Evolutionary conservation across 495 filamentous ascomycete genomes (phyloP).

Genomic region (Hapsidospora chrysogenum): DNA sequence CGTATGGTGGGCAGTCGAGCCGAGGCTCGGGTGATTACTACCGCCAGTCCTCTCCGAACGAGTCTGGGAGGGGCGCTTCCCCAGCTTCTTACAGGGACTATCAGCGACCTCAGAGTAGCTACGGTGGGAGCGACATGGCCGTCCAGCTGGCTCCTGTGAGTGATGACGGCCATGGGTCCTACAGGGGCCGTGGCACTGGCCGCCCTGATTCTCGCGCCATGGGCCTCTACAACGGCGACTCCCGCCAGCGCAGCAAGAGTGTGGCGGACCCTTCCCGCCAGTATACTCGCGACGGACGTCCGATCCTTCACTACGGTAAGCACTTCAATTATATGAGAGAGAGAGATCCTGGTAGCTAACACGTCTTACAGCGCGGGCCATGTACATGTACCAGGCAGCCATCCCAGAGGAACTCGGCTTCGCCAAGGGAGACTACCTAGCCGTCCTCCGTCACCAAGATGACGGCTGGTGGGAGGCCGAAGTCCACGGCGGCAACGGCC

Average conservation of each 20-base stretch:
- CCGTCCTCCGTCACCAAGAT: constrained; percentile 83
- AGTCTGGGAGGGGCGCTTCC: constrained; percentile 37
- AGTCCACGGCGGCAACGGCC: constrained; percentile 54
- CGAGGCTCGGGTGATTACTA: constrained; percentile 43
- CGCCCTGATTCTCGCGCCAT: constrained; percentile 27
- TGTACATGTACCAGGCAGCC: constrained; percentile 86
- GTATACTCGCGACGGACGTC: constrained; percentile 69
- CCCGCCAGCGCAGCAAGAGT: constrained; percentile 63
- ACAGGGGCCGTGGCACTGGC: constrained; percentile 21
- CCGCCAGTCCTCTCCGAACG: constrained; percentile 37
- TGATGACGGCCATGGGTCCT: constrained; percentile 37
- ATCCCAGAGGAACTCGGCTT: constrained; percentile 94
- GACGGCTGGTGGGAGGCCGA: constrained; percentile 99
- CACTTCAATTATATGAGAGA: constrained; percentile 8
- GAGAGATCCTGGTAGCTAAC: too few species aligned
- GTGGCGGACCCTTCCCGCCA: constrained; percentile 53
- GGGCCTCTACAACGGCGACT: constrained; percentile 44
- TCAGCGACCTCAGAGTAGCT: constrained; percentile 45
- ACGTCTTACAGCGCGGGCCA: constrained; percentile 51
- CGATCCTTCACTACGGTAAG: constrained; percentile 88
- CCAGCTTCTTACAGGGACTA: constrained; percentile 35
- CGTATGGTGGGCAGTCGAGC: constrained; percentile 12
- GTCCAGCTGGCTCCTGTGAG: constrained; percentile 51
- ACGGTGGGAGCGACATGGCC: constrained; percentile 47
- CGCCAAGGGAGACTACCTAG: constrained; percentile 78